A percentile compares a stretch with the other conserved stretches of the same genome.
Evolutionary conservation across 345 rosid species (phyloP).

Genomic region (Hibiscus trionum): DNA sequence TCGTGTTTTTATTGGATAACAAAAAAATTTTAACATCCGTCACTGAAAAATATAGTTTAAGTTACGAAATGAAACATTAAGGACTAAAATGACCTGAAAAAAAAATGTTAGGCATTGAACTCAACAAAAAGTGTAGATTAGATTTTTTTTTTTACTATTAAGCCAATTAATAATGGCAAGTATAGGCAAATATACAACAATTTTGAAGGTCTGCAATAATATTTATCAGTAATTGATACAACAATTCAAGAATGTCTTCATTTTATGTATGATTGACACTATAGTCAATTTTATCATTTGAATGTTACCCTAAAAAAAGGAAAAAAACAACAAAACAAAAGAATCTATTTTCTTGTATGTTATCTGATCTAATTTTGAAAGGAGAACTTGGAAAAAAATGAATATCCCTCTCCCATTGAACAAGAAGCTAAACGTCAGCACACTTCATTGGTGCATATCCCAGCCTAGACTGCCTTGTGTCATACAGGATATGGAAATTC

Average conservation of each 20-base stretch:
- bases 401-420: neutral
- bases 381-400: neutral
- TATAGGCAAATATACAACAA: too few species aligned
- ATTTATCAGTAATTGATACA: neutral
- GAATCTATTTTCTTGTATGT: slow-evolving; percentile 9
- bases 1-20: too few species aligned
- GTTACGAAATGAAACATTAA: too few species aligned
- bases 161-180: too few species aligned
- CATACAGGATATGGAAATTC: slow-evolving; percentile 72
- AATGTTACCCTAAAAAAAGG: slow-evolving; percentile 10
- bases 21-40: too few species aligned
- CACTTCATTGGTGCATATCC: slow-evolving; percentile 71
- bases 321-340: slow-evolving; percentile 15
- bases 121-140: too few species aligned
- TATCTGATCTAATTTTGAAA: neutral
- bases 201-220: too few species aligned
- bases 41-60: too few species aligned
- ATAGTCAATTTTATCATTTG: neutral
- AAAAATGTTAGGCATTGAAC: too few species aligned
- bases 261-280: slow-evolving; percentile 2
- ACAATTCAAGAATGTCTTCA: slow-evolving; percentile 3
- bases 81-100: too few species aligned
- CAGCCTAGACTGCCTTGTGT: slow-evolving; percentile 63
- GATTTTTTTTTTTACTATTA: too few species aligned
- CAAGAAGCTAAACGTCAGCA: slow-evolving; percentile 42